phyloP scores from a whole-genome alignment of 2,329 filamentous ascomycete species.

The Scedosporium minutisporum region DNA sequence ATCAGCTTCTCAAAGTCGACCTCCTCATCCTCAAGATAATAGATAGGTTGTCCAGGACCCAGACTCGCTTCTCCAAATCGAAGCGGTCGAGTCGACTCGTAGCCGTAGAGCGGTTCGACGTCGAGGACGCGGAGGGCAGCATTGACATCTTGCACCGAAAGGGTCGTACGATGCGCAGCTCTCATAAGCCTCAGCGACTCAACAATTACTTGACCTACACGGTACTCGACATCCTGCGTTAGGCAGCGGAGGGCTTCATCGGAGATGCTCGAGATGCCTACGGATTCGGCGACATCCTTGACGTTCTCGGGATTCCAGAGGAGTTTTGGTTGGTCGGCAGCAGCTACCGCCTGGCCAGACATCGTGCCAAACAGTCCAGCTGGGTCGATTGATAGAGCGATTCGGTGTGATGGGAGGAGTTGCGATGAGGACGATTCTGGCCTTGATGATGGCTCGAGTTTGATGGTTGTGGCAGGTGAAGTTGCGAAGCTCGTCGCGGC shows the following conservation, averaged over 20 bases:
- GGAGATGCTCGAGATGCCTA: slow-evolving; percentile 71
- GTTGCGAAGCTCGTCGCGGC: neutral
- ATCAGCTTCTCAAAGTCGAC: slow-evolving; percentile 98
- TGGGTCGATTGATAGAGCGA: neutral
- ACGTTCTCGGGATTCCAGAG: slow-evolving; percentile 97
- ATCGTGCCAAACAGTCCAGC: neutral
- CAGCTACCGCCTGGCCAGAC: neutral
- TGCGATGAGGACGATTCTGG: neutral
- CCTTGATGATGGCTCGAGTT: neutral
- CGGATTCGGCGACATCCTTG: slow-evolving; percentile 88
- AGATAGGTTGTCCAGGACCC: slow-evolving; percentile 86
- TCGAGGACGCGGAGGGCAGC: slow-evolving; percentile 79
- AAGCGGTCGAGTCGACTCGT: slow-evolving; percentile 82
- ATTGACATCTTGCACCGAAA: slow-evolving; percentile 83
- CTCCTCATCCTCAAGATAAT: slow-evolving; percentile 97
- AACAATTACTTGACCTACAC: slow-evolving; percentile 84
- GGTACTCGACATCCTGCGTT: slow-evolving; percentile 90
- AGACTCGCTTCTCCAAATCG: slow-evolving; percentile 90
- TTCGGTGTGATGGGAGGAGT: neutral
- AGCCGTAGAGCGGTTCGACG: slow-evolving; percentile 91
- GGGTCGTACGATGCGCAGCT: slow-evolving; percentile 71
- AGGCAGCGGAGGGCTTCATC: slow-evolving; percentile 83
- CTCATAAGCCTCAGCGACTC: slow-evolving; percentile 96
- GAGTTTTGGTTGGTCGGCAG: slow-evolving; percentile 34
- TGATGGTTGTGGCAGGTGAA: neutral